Conservation (phyloP, 441 rosid species). For the Gossypium aridum region DNA sequence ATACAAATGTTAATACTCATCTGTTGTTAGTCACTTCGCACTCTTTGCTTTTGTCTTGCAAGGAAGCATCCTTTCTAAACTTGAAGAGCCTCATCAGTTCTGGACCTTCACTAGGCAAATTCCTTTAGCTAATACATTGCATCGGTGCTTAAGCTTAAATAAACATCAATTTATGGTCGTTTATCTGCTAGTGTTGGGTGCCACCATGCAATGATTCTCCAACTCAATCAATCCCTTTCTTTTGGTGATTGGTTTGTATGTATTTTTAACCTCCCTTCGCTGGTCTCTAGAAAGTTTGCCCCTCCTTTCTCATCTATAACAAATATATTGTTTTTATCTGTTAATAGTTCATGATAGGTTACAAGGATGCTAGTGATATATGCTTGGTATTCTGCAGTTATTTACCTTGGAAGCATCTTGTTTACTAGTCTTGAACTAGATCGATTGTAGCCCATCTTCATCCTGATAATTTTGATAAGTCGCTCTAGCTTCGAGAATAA, state of each 20-base stretch:
- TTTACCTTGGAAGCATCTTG: neutral
- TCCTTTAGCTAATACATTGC: conserved; percentile 22
- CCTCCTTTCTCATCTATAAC: neutral
- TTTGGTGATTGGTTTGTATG: neutral
- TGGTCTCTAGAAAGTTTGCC: conserved; percentile 38
- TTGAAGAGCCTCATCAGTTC: conserved; percentile 77
- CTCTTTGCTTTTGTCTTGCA: conserved; percentile 17
- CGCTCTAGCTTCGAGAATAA: conserved; percentile 71
- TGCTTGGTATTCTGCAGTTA: neutral
- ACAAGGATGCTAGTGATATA: neutral
- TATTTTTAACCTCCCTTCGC: neutral
- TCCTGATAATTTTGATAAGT: neutral
- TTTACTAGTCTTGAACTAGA: neutral
- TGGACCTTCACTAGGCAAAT: conserved; percentile 81
- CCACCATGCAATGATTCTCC: neutral
- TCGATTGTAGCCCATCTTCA: neutral
- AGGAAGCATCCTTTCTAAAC: conserved; percentile 68
- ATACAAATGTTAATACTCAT: neutral
- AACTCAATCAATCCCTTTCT: neutral
- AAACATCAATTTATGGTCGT: neutral
- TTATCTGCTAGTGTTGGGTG: neutral
- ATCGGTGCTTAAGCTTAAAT: neutral
- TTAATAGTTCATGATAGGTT: neutral
- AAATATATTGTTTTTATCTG: neutral
- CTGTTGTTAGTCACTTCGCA: neutral